Percentiles rank a stretch among this genome's conserved stretches.
These are phyloP conservation scores for Galeopsis tetrahit DNA, from an alignment of 257 asterid species.

Conservation along the genomic window DNA sequence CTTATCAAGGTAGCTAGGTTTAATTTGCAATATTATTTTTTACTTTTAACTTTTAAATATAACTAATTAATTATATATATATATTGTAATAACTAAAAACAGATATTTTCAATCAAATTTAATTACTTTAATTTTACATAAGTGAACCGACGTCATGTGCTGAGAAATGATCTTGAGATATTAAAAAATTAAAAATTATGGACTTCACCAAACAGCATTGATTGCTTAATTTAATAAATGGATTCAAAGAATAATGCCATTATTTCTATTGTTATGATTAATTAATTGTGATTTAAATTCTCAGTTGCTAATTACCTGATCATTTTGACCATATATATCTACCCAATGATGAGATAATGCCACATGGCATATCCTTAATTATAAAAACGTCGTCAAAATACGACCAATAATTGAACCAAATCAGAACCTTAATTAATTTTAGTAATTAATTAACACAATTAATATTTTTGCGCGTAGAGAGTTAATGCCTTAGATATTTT, in stretches of 20 bases:
- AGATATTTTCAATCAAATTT: too few species aligned
- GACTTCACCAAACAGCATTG: conserved; percentile 42
- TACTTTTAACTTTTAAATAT: background rate
- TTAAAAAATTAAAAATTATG: conserved; percentile 15
- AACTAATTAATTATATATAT: too few species aligned
- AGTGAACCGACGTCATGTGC: conserved; percentile 45
- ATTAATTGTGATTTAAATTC: conserved; percentile 8
- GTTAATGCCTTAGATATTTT: background rate
- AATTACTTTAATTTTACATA: too few species aligned
- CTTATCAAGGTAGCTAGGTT: background rate
- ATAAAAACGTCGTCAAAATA: conserved; percentile 24
- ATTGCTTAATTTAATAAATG: conserved; percentile 33
- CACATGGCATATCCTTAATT: conserved; percentile 32
- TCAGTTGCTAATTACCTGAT: conserved; percentile 32
- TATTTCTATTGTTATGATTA: conserved; percentile 12
- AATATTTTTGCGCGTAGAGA: background rate
- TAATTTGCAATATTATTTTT: background rate
- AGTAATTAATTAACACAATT: background rate
- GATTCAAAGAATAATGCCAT: conserved; percentile 39
- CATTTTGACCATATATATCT: conserved; percentile 47
- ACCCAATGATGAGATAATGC: conserved; percentile 34
- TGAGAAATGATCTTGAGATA: conserved; percentile 21
- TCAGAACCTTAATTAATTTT: conserved; percentile 18
- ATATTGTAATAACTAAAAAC: too few species aligned
- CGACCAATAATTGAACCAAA: conserved; percentile 25